These are phyloP conservation scores for Parsonsia alboflavescens DNA, from an alignment of 257 asterid genomes.

Conservation along the genomic window DNA sequence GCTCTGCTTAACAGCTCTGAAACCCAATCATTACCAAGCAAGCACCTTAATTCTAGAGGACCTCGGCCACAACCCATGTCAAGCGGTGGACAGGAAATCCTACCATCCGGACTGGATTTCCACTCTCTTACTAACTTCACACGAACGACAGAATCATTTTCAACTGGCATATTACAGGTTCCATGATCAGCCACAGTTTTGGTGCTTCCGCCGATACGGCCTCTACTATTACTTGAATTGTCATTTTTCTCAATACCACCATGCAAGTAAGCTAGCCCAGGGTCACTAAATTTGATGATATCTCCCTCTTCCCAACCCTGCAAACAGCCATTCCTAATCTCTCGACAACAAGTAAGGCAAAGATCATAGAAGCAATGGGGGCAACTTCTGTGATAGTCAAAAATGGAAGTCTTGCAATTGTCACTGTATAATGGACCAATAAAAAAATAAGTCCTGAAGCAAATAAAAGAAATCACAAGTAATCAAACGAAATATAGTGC, in stretches of 20 bases:
- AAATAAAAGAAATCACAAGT: not conserved
- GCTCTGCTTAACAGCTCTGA: conserved; percentile 40
- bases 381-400: conserved; percentile 6
- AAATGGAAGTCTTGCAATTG: conserved; percentile 8
- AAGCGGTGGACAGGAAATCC: conserved; percentile 44
- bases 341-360: conserved; percentile 76
- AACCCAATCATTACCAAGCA: conserved; percentile 23
- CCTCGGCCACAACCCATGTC: conserved; percentile 41
- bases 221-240: conserved; percentile 5
- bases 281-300: conserved; percentile 19
- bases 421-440: conserved; percentile 11
- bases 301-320: conserved; percentile 41
- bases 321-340: conserved; percentile 56
- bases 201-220: not conserved
- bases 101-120: conserved; percentile 38
- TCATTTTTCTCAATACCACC: conserved; percentile 16
- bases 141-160: conserved; percentile 15
- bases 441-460: not conserved
- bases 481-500: not conserved
- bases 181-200: not conserved
- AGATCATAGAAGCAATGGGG: conserved; percentile 63
- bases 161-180: conserved; percentile 19
- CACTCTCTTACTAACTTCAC: conserved; percentile 23
- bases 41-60: conserved; percentile 30
- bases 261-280: conserved; percentile 42